Evolutionary conservation across 495 filamentous ascomycete genomes (phyloP), one percentile per base, ranked within the genome.

Genomic region (Xylaria curta): DNA sequence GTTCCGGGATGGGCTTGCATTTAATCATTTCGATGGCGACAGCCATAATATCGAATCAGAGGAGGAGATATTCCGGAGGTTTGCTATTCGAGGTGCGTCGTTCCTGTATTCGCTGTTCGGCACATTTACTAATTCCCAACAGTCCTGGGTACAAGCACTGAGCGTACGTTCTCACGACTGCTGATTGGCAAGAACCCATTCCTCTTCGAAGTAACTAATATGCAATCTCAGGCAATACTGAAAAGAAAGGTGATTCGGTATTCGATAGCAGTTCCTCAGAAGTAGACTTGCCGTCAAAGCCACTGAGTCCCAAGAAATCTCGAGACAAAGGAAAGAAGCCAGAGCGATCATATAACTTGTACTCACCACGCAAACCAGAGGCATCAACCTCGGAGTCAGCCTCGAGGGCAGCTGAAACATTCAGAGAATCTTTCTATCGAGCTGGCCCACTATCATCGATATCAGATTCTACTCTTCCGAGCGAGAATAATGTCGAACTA

Each of bases 311-410:
- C 65, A 49, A 44, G n/a, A 66, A 31, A 17, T 66, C 63, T n/a
- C 38, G n/a, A 38, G 26, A 36, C 26, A 66, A 66, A 53, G 65
- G 65, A 21, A 67, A 67, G 33, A 56, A n/a, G 49, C 65, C 65
- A 3, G 65, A 67, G 47, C 47, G 47, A 26, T 36, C 31, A 21
- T 67, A 56, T 10, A 44, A 28, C 49, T 5, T 56, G 49, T 3
- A 40, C 31, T 42, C 28, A 4, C 49, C 65, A 42, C n/a, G 10
- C n/a, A 36, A 33, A 12, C 28, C 49, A 19, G 65, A 67, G 65
- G 65, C 65, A 6, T 67, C 65, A 4, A 67, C 33, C 13, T 56
- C 65, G 21, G 21, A 51, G 17, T 26, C 49, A 2, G 65, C 65
- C 15, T 54, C 65, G 33, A 40, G 19, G 17, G 8, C 4, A 12